Evolutionary conservation across 2,329 filamentous ascomycete species (phyloP).

Genomic region (Microdochium nivale): DNA sequence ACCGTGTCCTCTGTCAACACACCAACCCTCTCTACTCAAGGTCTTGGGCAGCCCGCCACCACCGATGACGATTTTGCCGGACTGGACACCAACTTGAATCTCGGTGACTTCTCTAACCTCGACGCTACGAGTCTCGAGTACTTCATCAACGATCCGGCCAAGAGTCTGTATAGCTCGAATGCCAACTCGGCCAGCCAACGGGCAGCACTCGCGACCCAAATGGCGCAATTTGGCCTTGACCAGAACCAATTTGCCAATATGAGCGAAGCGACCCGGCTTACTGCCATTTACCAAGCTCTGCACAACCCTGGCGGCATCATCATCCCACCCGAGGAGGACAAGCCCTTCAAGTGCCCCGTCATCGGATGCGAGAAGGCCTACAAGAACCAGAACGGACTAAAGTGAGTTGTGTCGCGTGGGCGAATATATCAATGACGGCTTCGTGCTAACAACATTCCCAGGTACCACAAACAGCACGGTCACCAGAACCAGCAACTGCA

Average conservation of each 20-base stretch:
- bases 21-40: constrained; percentile 76
- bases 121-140: constrained; percentile 45
- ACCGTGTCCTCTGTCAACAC: constrained; percentile 97
- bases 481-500: constrained; percentile 96
- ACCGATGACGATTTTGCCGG: constrained; percentile 67
- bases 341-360: constrained; percentile 95
- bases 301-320: constrained; percentile 46
- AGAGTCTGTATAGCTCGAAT: constrained; percentile 82
- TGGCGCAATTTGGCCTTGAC: constrained; percentile 66
- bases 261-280: constrained; percentile 56
- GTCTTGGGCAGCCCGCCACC: constrained; percentile 59
- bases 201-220: constrained; percentile 52
- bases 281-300: constrained; percentile 40
- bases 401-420: constrained; percentile 53
- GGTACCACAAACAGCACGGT: constrained; percentile 72
- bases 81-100: constrained; percentile 47
- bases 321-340: constrained; percentile 78
- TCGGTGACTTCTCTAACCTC: constrained; percentile 48
- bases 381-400: constrained; percentile 98
- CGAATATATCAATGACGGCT: constrained; percentile 5
- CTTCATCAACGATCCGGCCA: constrained; percentile 87
- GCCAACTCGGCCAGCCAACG: constrained; percentile 59
- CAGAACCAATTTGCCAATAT: constrained; percentile 68
- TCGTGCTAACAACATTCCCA: constrained; percentile 24
- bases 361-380: constrained; percentile 99